These are phyloP conservation scores for Venturia pyrina DNA, from an alignment of 2,329 filamentous ascomycete genomes.

Conservation along the genomic window DNA sequence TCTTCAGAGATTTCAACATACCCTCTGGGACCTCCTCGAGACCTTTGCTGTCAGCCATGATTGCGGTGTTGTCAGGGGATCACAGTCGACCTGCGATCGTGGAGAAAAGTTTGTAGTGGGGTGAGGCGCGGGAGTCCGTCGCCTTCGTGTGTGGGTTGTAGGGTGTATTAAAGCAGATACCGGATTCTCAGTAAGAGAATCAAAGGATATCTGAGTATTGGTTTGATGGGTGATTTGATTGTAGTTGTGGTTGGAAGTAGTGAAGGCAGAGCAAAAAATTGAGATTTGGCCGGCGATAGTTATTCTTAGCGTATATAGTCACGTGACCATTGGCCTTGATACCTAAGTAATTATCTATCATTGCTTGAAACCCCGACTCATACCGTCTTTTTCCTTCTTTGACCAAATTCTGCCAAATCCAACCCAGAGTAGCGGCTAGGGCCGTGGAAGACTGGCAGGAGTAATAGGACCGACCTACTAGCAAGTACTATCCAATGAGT, in stretches of 20 bases:
- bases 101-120: constrained; percentile 28
- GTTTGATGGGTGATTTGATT: neutral
- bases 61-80: constrained; percentile 49
- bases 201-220: constrained; percentile 5
- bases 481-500: no score
- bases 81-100: constrained; percentile 52
- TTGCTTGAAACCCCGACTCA: neutral
- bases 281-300: neutral
- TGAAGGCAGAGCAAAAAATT: neutral
- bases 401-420: neutral
- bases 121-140: constrained; percentile 29
- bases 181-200: neutral
- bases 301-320: neutral
- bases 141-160: constrained; percentile 20
- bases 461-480: no score
- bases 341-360: neutral
- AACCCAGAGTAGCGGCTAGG: no score
- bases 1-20: constrained; percentile 42
- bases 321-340: neutral
- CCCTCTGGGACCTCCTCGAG: constrained; percentile 96
- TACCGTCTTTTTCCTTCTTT: neutral
- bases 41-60: constrained; percentile 97
- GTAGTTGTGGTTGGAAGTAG: neutral
- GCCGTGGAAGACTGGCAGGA: no score
- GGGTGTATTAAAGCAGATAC: neutral